Percentiles rank a stretch among this genome's conserved stretches.
phyloP scores from a whole-genome alignment of 495 filamentous ascomycete species.

The Trichoderma virens region DNA sequence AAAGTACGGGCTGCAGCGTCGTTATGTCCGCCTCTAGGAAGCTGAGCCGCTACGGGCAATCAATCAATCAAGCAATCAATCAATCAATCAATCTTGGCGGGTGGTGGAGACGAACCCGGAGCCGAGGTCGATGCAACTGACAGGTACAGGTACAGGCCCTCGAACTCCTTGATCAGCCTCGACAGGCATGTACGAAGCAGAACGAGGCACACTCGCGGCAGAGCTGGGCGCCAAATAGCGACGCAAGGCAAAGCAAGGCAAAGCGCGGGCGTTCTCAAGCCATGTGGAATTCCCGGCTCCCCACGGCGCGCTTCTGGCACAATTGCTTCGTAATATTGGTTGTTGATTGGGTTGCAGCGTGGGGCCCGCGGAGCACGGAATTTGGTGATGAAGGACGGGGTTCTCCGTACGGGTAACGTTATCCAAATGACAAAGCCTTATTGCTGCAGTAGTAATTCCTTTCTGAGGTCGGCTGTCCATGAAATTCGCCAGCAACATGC shows the following conservation, averaged over 20 bases:
- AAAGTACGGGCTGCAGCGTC: not conserved
- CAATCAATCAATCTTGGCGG: too few relatives aligned
- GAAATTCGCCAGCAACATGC: too few relatives aligned
- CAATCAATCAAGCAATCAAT: too few relatives aligned
- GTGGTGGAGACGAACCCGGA: not conserved
- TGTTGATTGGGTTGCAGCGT: slow-evolving; percentile 4
- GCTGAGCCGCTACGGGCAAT: not conserved
- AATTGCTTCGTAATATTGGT: not conserved
- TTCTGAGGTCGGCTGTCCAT: too few relatives aligned
- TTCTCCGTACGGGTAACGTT: not conserved
- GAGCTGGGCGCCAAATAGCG: too few relatives aligned
- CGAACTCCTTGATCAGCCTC: too few relatives aligned
- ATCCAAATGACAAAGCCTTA: not conserved
- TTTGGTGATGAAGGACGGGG: not conserved
- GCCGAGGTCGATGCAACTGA: not conserved
- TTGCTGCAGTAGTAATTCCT: too few relatives aligned
- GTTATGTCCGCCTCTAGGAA: not conserved
- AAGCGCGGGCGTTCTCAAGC: not conserved
- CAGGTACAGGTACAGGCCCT: too few relatives aligned
- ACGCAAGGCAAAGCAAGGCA: not conserved
- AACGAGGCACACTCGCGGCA: too few relatives aligned
- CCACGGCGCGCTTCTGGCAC: not conserved
- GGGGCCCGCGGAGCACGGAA: not conserved
- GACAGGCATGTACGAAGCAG: too few relatives aligned
- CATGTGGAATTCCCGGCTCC: not conserved